Conservation (phyloP, 106 monocot species). For the Dendrobium officinale region DNA sequence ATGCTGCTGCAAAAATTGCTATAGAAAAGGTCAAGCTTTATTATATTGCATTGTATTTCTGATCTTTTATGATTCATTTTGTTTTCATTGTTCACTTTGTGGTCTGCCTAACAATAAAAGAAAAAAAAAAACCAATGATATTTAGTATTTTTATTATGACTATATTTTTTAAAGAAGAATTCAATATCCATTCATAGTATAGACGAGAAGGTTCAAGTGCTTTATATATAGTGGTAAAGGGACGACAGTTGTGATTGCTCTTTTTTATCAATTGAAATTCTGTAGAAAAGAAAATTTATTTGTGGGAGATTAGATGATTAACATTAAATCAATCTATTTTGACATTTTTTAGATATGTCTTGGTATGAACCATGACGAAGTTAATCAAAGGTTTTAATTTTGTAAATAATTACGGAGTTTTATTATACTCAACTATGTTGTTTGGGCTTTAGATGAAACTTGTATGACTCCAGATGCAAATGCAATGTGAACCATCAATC, state of each 20-base stretch:
- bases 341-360: not conserved
- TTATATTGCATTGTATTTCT: not conserved
- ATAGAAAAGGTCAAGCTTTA: slow-evolving; percentile 63
- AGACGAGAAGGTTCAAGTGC: not conserved
- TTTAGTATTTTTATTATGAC: not conserved
- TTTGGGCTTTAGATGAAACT: not conserved
- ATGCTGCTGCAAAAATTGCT: slow-evolving; percentile 79
- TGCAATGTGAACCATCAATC: no score
- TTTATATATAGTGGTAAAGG: not conserved
- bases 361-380: not conserved
- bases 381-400: not conserved
- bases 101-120: not conserved
- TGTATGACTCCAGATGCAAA: no score
- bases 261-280: not conserved
- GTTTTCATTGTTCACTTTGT: not conserved
- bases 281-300: not conserved
- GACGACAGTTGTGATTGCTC: not conserved
- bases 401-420: not conserved
- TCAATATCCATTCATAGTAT: not conserved
- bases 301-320: not conserved
- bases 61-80: not conserved
- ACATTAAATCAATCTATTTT: not conserved
- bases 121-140: not conserved
- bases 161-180: not conserved
- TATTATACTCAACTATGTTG: not conserved